phyloP scores from a whole-genome alignment of 352 stramenopile genomes.

The Globisporangium echinulatum region DNA sequence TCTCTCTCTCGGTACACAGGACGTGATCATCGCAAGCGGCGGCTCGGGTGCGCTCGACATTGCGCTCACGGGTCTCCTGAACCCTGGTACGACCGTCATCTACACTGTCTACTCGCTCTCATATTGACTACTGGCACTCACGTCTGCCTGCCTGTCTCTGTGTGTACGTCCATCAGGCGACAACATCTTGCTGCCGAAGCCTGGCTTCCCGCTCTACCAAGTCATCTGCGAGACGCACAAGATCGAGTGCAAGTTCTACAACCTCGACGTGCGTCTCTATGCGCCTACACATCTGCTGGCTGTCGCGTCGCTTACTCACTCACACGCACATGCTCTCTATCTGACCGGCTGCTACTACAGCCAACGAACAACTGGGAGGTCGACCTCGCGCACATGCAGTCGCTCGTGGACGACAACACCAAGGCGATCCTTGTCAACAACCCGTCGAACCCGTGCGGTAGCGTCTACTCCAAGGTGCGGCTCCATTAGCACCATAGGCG shows the following conservation, averaged over 20 bases:
- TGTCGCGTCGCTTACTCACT: background rate
- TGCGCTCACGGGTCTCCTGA: slow-evolving; percentile 84
- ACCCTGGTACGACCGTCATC: slow-evolving; percentile 33
- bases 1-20: slow-evolving; percentile 17
- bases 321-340: background rate
- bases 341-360: slow-evolving; percentile 12
- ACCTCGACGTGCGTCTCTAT: slow-evolving; percentile 37
- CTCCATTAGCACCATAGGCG: too few relatives aligned
- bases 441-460: slow-evolving; percentile 92
- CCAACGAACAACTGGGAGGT: slow-evolving; percentile 90
- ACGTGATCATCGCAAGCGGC: slow-evolving; percentile 92
- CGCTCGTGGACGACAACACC: slow-evolving; percentile 78
- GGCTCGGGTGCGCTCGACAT: slow-evolving; percentile 93
- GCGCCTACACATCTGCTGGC: background rate
- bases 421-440: slow-evolving; percentile 95
- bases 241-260: slow-evolving; percentile 90
- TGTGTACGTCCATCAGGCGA: slow-evolving; percentile 25
- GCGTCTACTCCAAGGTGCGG: slow-evolving; percentile 86
- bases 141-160: background rate
- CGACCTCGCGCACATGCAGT: slow-evolving; percentile 90
- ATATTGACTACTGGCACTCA: too few relatives aligned
- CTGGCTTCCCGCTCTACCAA: slow-evolving; percentile 94
- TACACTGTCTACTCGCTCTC: too few relatives aligned
- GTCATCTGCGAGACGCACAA: slow-evolving; percentile 91
- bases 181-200: slow-evolving; percentile 91